Evolutionary conservation across 1,139 yeast genomes (phyloP).

Genomic region (Debaryomyces fabryi): DNA sequence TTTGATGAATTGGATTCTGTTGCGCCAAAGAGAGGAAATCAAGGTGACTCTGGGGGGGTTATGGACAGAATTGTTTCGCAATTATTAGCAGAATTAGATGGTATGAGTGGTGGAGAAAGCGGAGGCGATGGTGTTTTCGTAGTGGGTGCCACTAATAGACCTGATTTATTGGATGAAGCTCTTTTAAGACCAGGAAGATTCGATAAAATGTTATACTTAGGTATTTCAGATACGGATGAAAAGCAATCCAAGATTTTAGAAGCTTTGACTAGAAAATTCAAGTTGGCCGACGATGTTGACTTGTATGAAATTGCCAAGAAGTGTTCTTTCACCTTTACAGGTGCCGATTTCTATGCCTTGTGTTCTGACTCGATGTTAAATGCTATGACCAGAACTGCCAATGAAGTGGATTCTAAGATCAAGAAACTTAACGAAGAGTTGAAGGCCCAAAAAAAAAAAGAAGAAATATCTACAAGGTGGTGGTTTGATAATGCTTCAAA

Average conservation of each 20-base stretch:
- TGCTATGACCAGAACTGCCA: slow-evolving; percentile 91
- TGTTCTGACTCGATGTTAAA: slow-evolving; percentile 94
- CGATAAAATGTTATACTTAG: slow-evolving; percentile 91
- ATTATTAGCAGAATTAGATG: slow-evolving; percentile 89
- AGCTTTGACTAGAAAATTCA: slow-evolving; percentile 87
- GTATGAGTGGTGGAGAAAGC: slow-evolving; percentile 74
- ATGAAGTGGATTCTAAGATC: slow-evolving; percentile 70
- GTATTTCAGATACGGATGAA: slow-evolving; percentile 87
- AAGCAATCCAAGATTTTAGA: slow-evolving; percentile 84
- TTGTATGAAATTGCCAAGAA: slow-evolving; percentile 60
- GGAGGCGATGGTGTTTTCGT: slow-evolving; percentile 92
- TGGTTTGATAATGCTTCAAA: slow-evolving; percentile 90
- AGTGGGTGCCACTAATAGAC: slow-evolving; percentile 96
- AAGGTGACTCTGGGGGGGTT: slow-evolving; percentile 98
- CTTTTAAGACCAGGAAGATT: slow-evolving; percentile 93
- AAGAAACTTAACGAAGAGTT: slow-evolving; percentile 47
- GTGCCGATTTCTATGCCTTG: slow-evolving; percentile 96
- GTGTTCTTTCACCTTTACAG: slow-evolving; percentile 90
- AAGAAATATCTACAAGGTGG: slow-evolving; percentile 66
- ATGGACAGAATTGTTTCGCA: slow-evolving; percentile 98
- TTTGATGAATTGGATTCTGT: slow-evolving; percentile 97
- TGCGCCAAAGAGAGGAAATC: slow-evolving; percentile 97
- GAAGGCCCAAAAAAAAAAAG: slow-evolving; percentile 33
- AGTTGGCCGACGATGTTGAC: slow-evolving; percentile 61
- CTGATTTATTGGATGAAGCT: slow-evolving; percentile 93